phyloP scores from a whole-genome alignment of 2,329 filamentous ascomycete genomes.

The Cercospora nicotianae region DNA sequence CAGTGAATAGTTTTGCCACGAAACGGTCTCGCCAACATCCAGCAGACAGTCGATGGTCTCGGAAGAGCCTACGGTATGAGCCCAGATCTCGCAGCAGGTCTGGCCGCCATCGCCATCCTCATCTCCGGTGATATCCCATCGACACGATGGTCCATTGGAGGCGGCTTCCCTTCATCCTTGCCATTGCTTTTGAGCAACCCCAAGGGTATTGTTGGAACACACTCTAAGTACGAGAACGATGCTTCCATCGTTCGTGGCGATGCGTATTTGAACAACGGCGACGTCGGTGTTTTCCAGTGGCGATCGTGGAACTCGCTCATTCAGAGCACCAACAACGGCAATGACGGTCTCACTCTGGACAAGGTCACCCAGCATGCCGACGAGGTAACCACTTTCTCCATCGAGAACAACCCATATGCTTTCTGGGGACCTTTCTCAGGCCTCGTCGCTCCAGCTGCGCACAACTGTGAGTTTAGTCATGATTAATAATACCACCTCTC shows the following conservation, averaged over 20 bases:
- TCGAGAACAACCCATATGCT: slow-evolving; percentile 38
- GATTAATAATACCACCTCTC: no score
- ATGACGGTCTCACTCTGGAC: slow-evolving; percentile 27
- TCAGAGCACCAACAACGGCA: slow-evolving; percentile 18
- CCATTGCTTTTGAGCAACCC: slow-evolving; percentile 23
- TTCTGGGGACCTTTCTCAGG: slow-evolving; percentile 35
- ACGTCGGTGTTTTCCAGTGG: slow-evolving; percentile 28
- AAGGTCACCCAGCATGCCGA: slow-evolving; percentile 21
- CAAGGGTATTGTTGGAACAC: slow-evolving; percentile 33
- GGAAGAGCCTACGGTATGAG: slow-evolving; percentile 37
- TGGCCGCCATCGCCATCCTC: slow-evolving; percentile 36
- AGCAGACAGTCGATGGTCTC: slow-evolving; percentile 22
- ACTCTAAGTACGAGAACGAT: slow-evolving; percentile 42
- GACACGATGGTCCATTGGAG: slow-evolving; percentile 35
- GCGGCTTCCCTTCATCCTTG: slow-evolving; percentile 17
- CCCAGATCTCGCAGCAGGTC: slow-evolving; percentile 25
- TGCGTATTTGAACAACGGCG: slow-evolving; percentile 31
- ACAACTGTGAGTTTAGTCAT: slow-evolving; percentile 25
- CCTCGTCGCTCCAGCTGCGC: slow-evolving; percentile 27
- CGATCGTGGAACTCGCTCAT: slow-evolving; percentile 24
- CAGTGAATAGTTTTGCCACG: slow-evolving; percentile 3
- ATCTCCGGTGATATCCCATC: slow-evolving; percentile 20
- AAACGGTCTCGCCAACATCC: slow-evolving; percentile 15
- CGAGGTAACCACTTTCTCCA: slow-evolving; percentile 25
- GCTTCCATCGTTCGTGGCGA: slow-evolving; percentile 32